phyloP scores from a whole-genome alignment of 2,329 filamentous ascomycete genomes.

The Aureobasidium sp. region DNA sequence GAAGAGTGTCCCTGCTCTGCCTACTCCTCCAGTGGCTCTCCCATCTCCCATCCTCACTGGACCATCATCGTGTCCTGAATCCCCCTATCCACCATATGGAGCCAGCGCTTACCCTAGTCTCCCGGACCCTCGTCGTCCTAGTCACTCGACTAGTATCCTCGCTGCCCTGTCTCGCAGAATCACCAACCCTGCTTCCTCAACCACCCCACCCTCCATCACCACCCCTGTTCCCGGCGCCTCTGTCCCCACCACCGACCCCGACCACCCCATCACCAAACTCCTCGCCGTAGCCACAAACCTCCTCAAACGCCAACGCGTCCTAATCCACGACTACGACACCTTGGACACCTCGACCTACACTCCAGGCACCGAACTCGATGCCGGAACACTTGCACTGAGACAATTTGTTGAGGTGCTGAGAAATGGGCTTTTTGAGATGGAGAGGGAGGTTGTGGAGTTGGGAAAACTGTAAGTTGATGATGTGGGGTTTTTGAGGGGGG shows the following conservation, averaged over 20 bases:
- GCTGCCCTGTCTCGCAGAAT: too few relatives aligned
- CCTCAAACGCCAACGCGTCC: background rate
- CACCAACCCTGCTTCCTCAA: too few relatives aligned
- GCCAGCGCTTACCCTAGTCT: too few relatives aligned
- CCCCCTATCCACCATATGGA: too few relatives aligned
- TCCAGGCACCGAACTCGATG: background rate
- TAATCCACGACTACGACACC: background rate
- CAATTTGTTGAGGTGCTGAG: background rate
- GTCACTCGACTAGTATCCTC: too few relatives aligned
- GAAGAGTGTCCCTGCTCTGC: background rate
- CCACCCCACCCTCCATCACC: too few relatives aligned
- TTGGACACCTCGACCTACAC: background rate
- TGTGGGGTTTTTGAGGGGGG: background rate
- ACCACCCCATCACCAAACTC: background rate
- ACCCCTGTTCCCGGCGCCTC: too few relatives aligned
- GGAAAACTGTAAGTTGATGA: background rate
- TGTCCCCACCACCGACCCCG: background rate
- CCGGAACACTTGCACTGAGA: background rate
- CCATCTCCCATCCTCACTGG: too few relatives aligned
- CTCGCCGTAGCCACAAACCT: background rate
- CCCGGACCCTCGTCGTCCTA: too few relatives aligned
- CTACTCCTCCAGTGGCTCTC: background rate
- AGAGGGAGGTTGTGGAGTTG: background rate
- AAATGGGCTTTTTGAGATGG: background rate
- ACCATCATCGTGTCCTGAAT: too few relatives aligned